Percentiles rank a stretch among this genome's conserved stretches.
Evolutionary conservation across 1,139 yeast species (phyloP).

Genomic region (Candida anutae): DNA sequence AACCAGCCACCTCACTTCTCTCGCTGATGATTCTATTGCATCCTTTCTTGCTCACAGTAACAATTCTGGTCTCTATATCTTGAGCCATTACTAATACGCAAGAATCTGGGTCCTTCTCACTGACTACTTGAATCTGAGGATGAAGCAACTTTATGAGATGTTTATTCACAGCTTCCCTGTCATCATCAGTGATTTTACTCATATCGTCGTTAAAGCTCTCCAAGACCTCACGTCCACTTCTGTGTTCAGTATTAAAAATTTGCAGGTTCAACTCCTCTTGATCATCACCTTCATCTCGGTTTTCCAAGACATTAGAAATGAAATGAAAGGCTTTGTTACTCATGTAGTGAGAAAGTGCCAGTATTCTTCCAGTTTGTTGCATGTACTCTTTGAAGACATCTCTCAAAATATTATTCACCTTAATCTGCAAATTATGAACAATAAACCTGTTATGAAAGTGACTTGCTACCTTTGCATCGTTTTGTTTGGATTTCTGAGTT

Average conservation of each 20-base stretch:
- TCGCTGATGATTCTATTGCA: conserved; percentile 38
- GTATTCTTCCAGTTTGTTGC: conserved; percentile 50
- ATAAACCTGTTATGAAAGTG: conserved; percentile 69
- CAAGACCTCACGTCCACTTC: conserved; percentile 25
- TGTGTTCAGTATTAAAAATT: conserved; percentile 8
- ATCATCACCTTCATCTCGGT: conserved; percentile 8
- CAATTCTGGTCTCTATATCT: conserved; percentile 60
- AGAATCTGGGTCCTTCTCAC: conserved; percentile 25
- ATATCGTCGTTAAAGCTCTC: conserved; percentile 26
- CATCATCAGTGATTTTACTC: conserved; percentile 16
- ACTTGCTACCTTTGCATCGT: conserved; percentile 21
- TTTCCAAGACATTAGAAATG: conserved; percentile 32
- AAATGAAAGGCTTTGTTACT: conserved; percentile 67
- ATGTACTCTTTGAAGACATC: conserved; percentile 56
- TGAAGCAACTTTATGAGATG: conserved; percentile 34
- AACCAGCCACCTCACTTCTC: conserved; percentile 29
- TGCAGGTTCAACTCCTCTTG: conserved; percentile 9
- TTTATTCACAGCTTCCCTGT: conserved; percentile 30
- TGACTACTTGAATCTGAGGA: conserved; percentile 37
- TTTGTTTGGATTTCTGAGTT: conserved; percentile 20
- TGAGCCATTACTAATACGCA: conserved; percentile 55
- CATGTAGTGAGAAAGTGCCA: conserved; percentile 50
- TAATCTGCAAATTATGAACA: conserved; percentile 66
- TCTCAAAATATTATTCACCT: conserved; percentile 70
- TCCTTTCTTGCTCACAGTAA: conserved; percentile 45